Evolutionary conservation across 208 protist species (phyloP).

Genomic region (Leishmania braziliensis): DNA sequence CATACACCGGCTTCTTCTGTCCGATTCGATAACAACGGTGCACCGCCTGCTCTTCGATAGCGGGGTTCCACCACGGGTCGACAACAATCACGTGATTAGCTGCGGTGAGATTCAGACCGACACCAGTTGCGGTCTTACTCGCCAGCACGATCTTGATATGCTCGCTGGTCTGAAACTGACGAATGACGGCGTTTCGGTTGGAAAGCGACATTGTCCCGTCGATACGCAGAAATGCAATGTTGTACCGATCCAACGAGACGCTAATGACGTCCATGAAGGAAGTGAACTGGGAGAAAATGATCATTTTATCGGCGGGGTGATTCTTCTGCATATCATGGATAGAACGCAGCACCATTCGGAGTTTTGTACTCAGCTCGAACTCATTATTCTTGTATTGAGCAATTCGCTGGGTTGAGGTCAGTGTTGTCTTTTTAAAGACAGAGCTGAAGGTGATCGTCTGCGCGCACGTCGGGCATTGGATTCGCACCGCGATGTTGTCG

Average conservation of each 20-base stretch:
- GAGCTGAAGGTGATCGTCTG: conserved; percentile 50
- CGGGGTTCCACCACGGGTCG: conserved; percentile 97
- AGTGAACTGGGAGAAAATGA: conserved; percentile 99
- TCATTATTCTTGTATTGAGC: conserved; percentile 67
- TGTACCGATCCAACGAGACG: conserved; percentile 65
- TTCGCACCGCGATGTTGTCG: conserved; percentile 57
- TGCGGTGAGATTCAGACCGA: conserved; percentile 97
- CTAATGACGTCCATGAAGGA: conserved; percentile 97
- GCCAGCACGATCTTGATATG: conserved; percentile 87
- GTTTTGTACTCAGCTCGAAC: conserved; percentile 86
- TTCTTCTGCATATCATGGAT: conserved; percentile 75
- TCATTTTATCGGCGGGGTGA: conserved; percentile 90
- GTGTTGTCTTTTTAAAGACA: conserved; percentile 58
- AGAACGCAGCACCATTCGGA: conserved; percentile 76
- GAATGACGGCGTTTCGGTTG: conserved; percentile 80
- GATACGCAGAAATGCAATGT: conserved; percentile 79
- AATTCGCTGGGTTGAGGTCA: conserved; percentile 74
- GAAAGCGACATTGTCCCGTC: conserved; percentile 92
- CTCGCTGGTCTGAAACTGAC: conserved; percentile 62
- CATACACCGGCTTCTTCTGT: conserved; percentile 92
- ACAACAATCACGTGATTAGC: conserved; percentile 96
- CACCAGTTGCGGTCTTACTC: conserved; percentile 95
- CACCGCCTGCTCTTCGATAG: conserved; percentile 95
- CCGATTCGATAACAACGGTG: conserved; percentile 96
- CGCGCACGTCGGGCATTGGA: conserved; percentile 72